phyloP scores from a whole-genome alignment of 345 rosid genomes.

The Microthlaspi erraticum region DNA sequence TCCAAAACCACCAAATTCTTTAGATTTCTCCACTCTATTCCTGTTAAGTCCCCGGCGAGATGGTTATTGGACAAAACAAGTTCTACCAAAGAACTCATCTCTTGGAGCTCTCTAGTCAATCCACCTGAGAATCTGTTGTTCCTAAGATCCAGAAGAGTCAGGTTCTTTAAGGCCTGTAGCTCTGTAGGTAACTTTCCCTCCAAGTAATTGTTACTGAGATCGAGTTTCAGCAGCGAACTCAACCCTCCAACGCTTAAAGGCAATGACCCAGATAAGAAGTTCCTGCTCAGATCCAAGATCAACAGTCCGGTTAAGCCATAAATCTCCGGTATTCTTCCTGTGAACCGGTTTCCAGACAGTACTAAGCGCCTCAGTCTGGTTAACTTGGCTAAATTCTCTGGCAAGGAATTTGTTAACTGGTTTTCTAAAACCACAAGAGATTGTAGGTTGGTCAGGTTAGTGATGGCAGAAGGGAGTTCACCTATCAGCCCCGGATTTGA shows the following conservation, averaged over 20 bases:
- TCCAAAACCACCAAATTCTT: slow-evolving; percentile 67
- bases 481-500: slow-evolving; percentile 84
- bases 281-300: slow-evolving; percentile 80
- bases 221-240: slow-evolving; percentile 78
- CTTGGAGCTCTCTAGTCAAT: slow-evolving; percentile 57
- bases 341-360: slow-evolving; percentile 65
- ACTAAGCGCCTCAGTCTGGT: slow-evolving; percentile 69
- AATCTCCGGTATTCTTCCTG: slow-evolving; percentile 63
- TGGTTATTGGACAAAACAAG: slow-evolving; percentile 68
- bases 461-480: slow-evolving; percentile 60
- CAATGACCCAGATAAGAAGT: slow-evolving; percentile 66
- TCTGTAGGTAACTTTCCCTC: slow-evolving; percentile 59
- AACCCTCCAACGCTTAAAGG: slow-evolving; percentile 61
- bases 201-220: slow-evolving; percentile 72
- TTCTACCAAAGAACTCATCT: slow-evolving; percentile 68
- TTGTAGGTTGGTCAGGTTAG: slow-evolving; percentile 61
- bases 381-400: slow-evolving; percentile 57
- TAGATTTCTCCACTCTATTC: slow-evolving; percentile 60
- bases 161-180: slow-evolving; percentile 58
- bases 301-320: slow-evolving; percentile 60
- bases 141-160: slow-evolving; percentile 80
- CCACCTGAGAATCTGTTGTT: slow-evolving; percentile 80
- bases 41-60: slow-evolving; percentile 58
- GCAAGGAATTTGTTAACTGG: slow-evolving; percentile 64
- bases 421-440: slow-evolving; percentile 80